Evolutionary conservation across 2,329 filamentous ascomycete species (phyloP).

Genomic region (Xylariaceae sp.): DNA sequence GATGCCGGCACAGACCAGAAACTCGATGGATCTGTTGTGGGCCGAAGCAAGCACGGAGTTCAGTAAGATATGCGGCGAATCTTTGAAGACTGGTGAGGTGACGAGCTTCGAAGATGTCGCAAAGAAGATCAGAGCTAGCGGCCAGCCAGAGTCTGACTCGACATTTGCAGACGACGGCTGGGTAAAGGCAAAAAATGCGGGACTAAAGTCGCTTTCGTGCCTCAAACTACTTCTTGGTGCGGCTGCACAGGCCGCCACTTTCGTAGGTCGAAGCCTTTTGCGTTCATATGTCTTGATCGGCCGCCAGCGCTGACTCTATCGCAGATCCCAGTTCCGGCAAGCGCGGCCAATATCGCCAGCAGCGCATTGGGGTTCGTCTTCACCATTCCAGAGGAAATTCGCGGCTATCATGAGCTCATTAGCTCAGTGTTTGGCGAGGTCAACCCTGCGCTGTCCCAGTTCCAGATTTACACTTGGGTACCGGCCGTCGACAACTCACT

Average conservation of each 20-base stretch:
- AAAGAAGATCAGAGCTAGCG: constrained; percentile 16
- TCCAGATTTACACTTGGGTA: constrained; percentile 23
- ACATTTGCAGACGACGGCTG: constrained; percentile 14
- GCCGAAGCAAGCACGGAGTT: constrained; percentile 14
- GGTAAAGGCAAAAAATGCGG: constrained; percentile 22
- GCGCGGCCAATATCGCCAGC: constrained; percentile 16
- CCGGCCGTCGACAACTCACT: constrained; percentile 15
- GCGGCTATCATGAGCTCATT: constrained; percentile 21
- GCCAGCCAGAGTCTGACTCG: constrained; percentile 7
- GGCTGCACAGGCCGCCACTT: constrained; percentile 18
- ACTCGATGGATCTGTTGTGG: constrained; percentile 15
- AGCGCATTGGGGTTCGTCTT: constrained; percentile 22
- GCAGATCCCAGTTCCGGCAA: constrained; percentile 20
- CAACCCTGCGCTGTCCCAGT: constrained; percentile 22
- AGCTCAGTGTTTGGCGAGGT: constrained; percentile 20
- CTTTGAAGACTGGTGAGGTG: constrained; percentile 20
- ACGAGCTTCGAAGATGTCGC: constrained; percentile 21
- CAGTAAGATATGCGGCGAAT: constrained; percentile 21
- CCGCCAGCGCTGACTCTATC: background rate
- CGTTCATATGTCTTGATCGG: background rate
- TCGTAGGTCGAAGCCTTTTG: constrained; percentile 16
- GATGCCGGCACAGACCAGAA: too few relatives aligned
- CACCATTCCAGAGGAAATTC: constrained; percentile 21
- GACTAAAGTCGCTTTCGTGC: constrained; percentile 23
- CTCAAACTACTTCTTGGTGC: constrained; percentile 22